These are phyloP conservation scores for Scleroderma citrinum DNA, from an alignment of 768 basidiomycete species.

Conservation along the genomic window DNA sequence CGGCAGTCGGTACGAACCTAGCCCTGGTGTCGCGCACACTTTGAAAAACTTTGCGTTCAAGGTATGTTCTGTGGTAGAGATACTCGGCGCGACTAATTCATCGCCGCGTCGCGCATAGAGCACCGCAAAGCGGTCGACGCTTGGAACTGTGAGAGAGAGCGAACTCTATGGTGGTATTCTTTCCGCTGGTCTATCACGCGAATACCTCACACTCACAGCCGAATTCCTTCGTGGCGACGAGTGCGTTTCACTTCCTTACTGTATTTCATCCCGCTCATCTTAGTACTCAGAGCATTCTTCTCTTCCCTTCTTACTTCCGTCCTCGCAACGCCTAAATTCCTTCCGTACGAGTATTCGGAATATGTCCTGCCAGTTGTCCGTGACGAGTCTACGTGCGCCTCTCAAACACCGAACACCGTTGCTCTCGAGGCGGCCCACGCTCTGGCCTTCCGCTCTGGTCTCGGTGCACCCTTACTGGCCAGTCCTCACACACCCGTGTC, in stretches of 20 bases:
- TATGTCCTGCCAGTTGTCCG: conserved; percentile 66
- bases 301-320: conserved; percentile 83
- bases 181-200: conserved; percentile 76
- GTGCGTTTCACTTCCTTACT: conserved; percentile 46
- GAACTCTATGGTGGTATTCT: conserved; percentile 92
- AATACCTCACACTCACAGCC: conserved; percentile 89
- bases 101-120: conserved; percentile 46
- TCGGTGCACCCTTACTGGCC: conserved; percentile 87
- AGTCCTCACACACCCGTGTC: conserved; percentile 59
- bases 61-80: conserved; percentile 42
- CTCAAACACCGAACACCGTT: conserved; percentile 52
- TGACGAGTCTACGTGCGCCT: conserved; percentile 60
- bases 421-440: conserved; percentile 86
- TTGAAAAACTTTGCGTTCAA: conserved; percentile 99
- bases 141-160: conserved; percentile 87
- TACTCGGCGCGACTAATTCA: too few species aligned
- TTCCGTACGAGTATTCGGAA: conserved; percentile 72
- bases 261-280: background rate
- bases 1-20: conserved; percentile 82
- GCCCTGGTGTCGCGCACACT: conserved; percentile 86
- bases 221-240: conserved; percentile 95
- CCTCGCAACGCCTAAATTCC: conserved; percentile 76
- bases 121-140: conserved; percentile 77
- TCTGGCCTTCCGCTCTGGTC: conserved; percentile 90
- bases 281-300: conserved; percentile 66